A percentile compares a stretch with the other conserved stretches of the same genome.
phyloP scores from a whole-genome alignment of 1,284 basidiomycete species.

The Trichosporon sp. region DNA sequence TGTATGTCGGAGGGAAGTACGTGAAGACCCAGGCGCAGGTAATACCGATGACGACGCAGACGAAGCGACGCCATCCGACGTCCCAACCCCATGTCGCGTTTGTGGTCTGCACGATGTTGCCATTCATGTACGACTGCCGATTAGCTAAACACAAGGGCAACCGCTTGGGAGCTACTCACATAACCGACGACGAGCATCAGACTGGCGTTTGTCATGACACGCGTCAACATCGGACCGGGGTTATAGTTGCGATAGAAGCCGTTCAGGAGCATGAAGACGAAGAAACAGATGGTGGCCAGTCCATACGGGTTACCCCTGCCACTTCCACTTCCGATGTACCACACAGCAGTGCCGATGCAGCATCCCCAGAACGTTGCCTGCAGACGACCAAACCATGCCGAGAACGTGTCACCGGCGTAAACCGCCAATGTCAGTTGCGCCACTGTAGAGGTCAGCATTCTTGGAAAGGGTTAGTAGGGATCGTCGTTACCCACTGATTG shows the following conservation, averaged over 20 bases:
- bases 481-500: neutral
- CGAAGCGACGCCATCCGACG: constrained; percentile 59
- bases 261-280: constrained; percentile 68
- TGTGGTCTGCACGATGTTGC: constrained; percentile 47
- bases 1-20: constrained; percentile 56
- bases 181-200: constrained; percentile 71
- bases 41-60: constrained; percentile 53
- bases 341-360: constrained; percentile 63
- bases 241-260: constrained; percentile 66
- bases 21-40: constrained; percentile 52
- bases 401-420: constrained; percentile 68
- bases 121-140: constrained; percentile 47
- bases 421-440: constrained; percentile 33
- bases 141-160: constrained; percentile 21
- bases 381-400: constrained; percentile 67
- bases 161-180: constrained; percentile 20
- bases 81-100: constrained; percentile 57
- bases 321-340: constrained; percentile 69
- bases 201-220: constrained; percentile 74
- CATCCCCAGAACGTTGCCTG: constrained; percentile 71
- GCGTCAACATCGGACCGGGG: constrained; percentile 70
- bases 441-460: constrained; percentile 39
- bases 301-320: constrained; percentile 71
- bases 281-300: constrained; percentile 68
- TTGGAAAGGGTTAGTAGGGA: too few species aligned